Evolutionary conservation across 345 rosid genomes (phyloP).

Genomic region (Salix arbutifolia): DNA sequence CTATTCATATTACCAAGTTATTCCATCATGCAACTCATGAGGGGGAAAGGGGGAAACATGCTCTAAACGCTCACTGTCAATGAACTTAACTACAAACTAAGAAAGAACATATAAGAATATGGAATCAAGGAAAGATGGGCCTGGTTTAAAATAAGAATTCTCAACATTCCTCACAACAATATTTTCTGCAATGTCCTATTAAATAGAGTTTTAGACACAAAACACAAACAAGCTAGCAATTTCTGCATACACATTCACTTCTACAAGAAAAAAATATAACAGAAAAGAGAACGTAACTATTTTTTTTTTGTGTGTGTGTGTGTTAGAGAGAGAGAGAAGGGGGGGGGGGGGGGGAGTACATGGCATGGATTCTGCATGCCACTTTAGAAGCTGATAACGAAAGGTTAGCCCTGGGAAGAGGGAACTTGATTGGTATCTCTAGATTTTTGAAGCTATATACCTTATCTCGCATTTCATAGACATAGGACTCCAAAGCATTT

Average conservation of each 20-base stretch:
- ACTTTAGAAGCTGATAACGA: not conserved
- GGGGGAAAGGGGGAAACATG: not conserved
- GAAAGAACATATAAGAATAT: not conserved
- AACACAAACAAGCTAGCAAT: not conserved
- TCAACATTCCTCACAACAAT: not conserved
- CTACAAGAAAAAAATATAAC: no score
- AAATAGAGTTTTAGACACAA: not conserved
- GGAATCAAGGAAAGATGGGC: not conserved
- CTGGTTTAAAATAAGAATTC: no score
- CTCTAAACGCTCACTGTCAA: not conserved
- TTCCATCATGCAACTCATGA: not conserved
- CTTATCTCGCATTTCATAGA: conserved; percentile 90
- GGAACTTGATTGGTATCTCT: not conserved
- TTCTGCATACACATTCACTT: not conserved
- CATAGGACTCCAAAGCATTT: conserved; percentile 90
- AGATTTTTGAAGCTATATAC: conserved; percentile 26
- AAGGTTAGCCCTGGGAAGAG: conserved; percentile 8
- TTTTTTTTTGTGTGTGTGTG: no score
- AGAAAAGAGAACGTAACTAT: no score
- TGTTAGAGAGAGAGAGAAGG: no score
- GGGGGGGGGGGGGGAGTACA: no score
- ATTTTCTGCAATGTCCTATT: not conserved
- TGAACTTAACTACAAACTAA: not conserved
- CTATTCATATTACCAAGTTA: conserved; percentile 19
- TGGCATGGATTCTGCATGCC: no score